These are phyloP conservation scores for Phaeoacremonium minimum DNA, from an alignment of 2,329 filamentous ascomycete species.

Conservation along the genomic window DNA sequence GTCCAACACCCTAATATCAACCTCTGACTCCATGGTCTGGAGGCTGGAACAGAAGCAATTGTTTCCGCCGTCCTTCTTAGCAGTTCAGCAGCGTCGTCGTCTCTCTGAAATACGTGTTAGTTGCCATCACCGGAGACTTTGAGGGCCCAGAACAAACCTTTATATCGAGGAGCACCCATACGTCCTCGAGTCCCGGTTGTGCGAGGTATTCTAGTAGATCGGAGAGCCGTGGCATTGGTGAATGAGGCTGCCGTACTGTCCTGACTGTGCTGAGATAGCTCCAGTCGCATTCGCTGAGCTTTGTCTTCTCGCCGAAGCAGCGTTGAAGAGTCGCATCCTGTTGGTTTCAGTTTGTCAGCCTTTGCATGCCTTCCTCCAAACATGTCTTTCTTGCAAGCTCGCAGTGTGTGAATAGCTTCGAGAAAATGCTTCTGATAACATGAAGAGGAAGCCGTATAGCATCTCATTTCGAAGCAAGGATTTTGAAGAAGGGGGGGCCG, in stretches of 20 bases:
- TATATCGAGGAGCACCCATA: constrained; percentile 86
- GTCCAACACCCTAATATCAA: constrained; percentile 83
- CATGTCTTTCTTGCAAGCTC: no score
- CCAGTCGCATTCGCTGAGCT: constrained; percentile 75
- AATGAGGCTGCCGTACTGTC: constrained; percentile 63
- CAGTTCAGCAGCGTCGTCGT: constrained; percentile 67
- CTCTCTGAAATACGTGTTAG: constrained; percentile 46
- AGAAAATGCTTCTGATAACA: no score
- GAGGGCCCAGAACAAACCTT: constrained; percentile 55
- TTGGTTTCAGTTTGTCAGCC: no score
- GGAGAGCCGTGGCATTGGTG: constrained; percentile 67
- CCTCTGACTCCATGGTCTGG: constrained; percentile 64
- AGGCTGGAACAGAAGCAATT: constrained; percentile 46
- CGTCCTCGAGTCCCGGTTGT: constrained; percentile 56
- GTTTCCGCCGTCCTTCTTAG: constrained; percentile 64
- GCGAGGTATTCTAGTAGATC: constrained; percentile 73
- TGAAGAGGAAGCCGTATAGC: no score
- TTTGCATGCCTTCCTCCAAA: no score
- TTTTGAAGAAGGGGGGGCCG: no score
- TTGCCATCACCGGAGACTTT: neutral
- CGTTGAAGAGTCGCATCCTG: constrained; percentile 73
- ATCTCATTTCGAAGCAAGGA: no score
- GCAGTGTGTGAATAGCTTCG: no score
- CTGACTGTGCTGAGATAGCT: constrained; percentile 63
- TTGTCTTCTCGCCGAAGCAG: constrained; percentile 73